A percentile compares a stretch with the other conserved stretches of the same genome.
phyloP scores from a whole-genome alignment of 106 monocot genomes.

The Dendrobium officinale region DNA sequence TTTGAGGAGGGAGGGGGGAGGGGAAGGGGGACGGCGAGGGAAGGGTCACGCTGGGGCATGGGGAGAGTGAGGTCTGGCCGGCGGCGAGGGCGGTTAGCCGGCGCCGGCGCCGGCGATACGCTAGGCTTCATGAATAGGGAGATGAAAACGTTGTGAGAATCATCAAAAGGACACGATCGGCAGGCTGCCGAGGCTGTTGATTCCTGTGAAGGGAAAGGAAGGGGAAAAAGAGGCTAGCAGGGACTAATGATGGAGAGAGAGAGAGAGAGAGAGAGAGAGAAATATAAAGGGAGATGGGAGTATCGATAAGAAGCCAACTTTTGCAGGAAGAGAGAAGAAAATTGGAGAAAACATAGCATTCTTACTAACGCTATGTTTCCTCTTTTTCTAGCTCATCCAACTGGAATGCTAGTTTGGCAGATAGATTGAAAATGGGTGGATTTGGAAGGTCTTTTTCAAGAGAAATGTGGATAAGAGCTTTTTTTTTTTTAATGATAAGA shows the following conservation, averaged over 20 bases:
- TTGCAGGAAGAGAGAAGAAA: not conserved
- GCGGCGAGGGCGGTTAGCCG: not conserved
- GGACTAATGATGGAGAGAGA: not conserved
- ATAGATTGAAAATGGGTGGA: too few species aligned
- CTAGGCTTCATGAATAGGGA: constrained; percentile 2
- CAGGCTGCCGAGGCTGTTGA: not conserved
- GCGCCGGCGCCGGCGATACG: not conserved
- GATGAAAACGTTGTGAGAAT: not conserved
- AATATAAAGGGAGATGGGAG: not conserved
- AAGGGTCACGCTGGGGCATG: constrained; percentile 36
- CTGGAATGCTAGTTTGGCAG: too few species aligned
- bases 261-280: not conserved
- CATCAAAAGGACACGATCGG: not conserved
- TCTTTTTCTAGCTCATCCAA: too few species aligned
- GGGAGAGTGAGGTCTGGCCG: constrained; percentile 29
- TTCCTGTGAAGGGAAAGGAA: not conserved
- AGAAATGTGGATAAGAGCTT: too few species aligned
- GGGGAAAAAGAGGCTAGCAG: not conserved
- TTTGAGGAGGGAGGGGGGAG: constrained; percentile 11
- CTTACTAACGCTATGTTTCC: too few species aligned
- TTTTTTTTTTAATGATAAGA: too few species aligned
- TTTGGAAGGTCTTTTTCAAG: too few species aligned
- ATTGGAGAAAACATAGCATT: too few species aligned
- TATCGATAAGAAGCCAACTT: not conserved
- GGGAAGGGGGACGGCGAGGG: constrained; percentile 31